Percentiles rank a stretch among this genome's conserved stretches.
Evolutionary conservation across 805 yeast genomes (phyloP).

Genomic region (Candida oleophila): DNA sequence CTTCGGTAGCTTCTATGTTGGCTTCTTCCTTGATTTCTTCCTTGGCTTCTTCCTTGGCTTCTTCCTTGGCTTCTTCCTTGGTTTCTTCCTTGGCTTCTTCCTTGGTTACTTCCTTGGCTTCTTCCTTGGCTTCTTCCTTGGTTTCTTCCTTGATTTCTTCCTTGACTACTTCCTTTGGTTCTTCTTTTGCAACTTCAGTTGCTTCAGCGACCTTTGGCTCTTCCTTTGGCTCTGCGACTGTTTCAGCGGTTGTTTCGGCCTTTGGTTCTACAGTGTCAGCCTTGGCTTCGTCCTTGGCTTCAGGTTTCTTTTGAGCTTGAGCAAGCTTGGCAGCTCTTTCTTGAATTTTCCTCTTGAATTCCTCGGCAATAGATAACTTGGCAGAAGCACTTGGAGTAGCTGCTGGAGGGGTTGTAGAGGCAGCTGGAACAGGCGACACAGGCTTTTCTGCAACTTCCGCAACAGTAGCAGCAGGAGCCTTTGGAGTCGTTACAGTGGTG

Average conservation of each 20-base stretch:
- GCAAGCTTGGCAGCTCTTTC: constrained; percentile 24
- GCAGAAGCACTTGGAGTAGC: constrained; percentile 13
- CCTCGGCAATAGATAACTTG: constrained; percentile 28
- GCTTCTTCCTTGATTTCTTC: constrained; percentile 1
- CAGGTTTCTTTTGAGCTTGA: constrained; percentile 10
- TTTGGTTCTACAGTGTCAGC: constrained; percentile 8
- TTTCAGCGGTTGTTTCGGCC: constrained; percentile 10
- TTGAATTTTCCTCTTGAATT: constrained; percentile 34
- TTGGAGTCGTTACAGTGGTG: constrained; percentile 2
- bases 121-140: constrained; percentile 4
- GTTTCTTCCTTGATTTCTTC: constrained; percentile 10
- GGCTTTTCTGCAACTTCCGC: constrained; percentile 10
- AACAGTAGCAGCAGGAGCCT: constrained; percentile 8
- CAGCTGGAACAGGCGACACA: constrained; percentile 8
- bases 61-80: constrained; percentile 6
- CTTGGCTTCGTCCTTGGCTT: constrained; percentile 8
- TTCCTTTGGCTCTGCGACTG: constrained; percentile 6
- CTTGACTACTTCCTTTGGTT: not conserved
- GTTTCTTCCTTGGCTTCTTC: constrained; percentile 4
- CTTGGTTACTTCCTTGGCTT: constrained; percentile 5
- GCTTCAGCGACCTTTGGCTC: constrained; percentile 8
- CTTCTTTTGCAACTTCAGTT: constrained; percentile 24
- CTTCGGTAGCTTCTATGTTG: constrained; percentile 6
- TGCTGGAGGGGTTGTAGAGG: constrained; percentile 11
- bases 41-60: constrained; percentile 2